Percentiles rank a stretch among this genome's conserved stretches.
These are phyloP conservation scores for Adansonia digitata DNA, from an alignment of 345 rosid species.

Conservation along the genomic window DNA sequence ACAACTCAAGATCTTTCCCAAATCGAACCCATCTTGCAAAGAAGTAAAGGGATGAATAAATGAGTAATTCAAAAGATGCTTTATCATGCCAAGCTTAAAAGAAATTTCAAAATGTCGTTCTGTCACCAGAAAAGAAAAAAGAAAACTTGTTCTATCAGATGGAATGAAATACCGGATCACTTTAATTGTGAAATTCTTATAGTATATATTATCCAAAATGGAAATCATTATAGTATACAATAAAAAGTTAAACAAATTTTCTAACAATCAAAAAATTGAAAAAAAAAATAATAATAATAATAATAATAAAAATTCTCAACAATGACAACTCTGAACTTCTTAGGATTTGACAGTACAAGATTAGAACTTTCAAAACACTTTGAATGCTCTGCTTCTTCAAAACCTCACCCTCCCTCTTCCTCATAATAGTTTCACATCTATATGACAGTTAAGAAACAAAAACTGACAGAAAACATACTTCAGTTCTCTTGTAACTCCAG, in stretches of 20 bases:
- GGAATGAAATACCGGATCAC: background rate
- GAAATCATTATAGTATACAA: background rate
- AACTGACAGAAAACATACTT: conserved; percentile 39
- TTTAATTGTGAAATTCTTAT: background rate
- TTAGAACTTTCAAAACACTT: background rate
- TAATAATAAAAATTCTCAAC: too few relatives aligned
- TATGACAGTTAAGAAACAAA: background rate
- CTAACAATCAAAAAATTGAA: background rate
- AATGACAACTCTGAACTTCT: background rate
- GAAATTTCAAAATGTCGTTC: background rate
- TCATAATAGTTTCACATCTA: background rate
- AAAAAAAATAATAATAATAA: background rate
- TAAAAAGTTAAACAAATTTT: background rate
- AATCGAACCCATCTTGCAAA: conserved; percentile 69
- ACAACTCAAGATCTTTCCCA: conserved; percentile 80
- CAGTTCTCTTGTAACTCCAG: conserved; percentile 85
- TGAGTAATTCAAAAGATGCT: background rate
- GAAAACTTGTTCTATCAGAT: background rate
- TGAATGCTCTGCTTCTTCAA: background rate
- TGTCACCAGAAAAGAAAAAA: background rate
- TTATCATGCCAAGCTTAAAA: background rate
- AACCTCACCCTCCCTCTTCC: background rate
- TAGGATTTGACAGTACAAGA: background rate
- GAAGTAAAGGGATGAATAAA: background rate
- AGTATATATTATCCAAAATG: background rate